These are phyloP conservation scores for Kewa caespitosa DNA, from an alignment of 179 eudicot species.

Conservation along the genomic window DNA sequence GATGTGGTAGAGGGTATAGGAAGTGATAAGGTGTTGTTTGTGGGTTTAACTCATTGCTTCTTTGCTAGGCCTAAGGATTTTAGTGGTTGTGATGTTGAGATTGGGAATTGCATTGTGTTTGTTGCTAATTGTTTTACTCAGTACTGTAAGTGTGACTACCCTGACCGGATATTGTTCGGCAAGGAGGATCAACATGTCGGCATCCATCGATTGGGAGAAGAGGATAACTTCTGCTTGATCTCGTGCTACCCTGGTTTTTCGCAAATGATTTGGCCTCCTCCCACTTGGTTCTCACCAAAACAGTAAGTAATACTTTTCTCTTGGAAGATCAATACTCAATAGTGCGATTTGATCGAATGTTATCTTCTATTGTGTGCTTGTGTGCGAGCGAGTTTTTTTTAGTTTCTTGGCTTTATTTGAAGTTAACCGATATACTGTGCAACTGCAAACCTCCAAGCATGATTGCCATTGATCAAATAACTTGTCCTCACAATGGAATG, in stretches of 20 bases:
- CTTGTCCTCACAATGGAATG: no score
- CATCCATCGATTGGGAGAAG: constrained; percentile 10
- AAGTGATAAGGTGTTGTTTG: constrained; percentile 14
- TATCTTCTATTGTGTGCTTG: no score
- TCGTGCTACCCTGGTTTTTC: constrained; percentile 1
- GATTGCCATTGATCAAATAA: no score
- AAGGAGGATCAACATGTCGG: constrained; percentile 2
- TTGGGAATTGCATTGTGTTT: constrained; percentile 19
- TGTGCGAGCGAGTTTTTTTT: no score
- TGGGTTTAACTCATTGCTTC: constrained; percentile 20
- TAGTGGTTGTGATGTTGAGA: not conserved
- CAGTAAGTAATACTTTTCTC: no score
- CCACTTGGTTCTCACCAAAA: constrained; percentile 4
- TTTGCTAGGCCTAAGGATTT: constrained; percentile 16
- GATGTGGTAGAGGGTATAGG: constrained; percentile 7
- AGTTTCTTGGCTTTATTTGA: no score
- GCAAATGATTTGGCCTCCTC: constrained; percentile 17
- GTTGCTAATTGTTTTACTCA: constrained; percentile 16
- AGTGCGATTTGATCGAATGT: no score
- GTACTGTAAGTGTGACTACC: not conserved
- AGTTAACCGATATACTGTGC: no score
- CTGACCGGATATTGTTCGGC: constrained; percentile 2
- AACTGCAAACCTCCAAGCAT: no score
- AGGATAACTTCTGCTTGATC: constrained; percentile 6
- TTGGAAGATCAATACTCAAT: no score